Evolutionary conservation across 2,329 filamentous ascomycete genomes (phyloP), one percentile per base, ranked within the genome.

Genomic region (Beauveria varroae): DNA sequence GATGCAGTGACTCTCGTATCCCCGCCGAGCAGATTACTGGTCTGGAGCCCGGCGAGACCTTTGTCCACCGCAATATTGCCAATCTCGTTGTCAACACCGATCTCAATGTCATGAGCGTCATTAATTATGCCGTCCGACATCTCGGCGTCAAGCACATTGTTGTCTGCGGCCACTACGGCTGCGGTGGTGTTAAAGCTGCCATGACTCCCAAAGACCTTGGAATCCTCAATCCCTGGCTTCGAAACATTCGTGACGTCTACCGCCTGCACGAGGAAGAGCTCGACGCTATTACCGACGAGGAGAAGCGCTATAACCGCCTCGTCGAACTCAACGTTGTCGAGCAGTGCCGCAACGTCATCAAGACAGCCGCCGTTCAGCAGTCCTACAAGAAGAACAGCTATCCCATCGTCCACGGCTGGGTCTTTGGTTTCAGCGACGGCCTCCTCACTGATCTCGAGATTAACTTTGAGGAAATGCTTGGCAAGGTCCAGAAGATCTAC

Each of bases 51-150:
- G 92, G 92, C 67, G 91, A 96, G 75, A 88, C 93, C 69, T 97
- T 96, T 74, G 88, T 96, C 67, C 91, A 96, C 81, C 90, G 93
- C 75, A 96, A 97, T 72, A 96, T 96, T 74, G 92, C 91, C 76
- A 96, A 96, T 79, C 82, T 96, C 66, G 82, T 96, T 62, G 86
- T 86, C 76, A 85, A 87, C 71, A 87, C 86, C 65, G 93, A 97
- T 72, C 82, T 96, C 70, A 92, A 87, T 74, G 86, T 87, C 55
- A 86, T 90, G 73, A 84, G 84, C 72, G 91, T 96, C 68, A 90
- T 96, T 75, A 87, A 95, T 72, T 97, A 92, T 73, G 90, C 91
- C 65, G 91, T 96, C 65, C 80, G 83, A 68, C 86, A 93, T 73
- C 82, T 96, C 46, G 82, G 89, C 71, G 88, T 91, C 72, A 91